Evolutionary conservation across 441 rosid genomes (phyloP), one percentile per base, ranked within the genome.

Genomic region (Arabidopsis hybrid): DNA sequence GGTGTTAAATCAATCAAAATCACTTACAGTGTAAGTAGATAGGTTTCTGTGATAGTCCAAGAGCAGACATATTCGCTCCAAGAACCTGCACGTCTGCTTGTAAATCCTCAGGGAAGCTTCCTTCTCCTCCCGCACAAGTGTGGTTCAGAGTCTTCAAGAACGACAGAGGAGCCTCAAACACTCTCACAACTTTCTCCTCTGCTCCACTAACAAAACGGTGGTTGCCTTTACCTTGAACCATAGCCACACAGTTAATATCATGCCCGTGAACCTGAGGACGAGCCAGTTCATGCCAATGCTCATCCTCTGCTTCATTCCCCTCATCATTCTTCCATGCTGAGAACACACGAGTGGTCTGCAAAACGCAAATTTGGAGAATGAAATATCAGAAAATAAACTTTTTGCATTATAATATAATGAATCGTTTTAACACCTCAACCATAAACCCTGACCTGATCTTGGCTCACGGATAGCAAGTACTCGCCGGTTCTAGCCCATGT

Each of bases 181-280:
- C 97, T 83, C 98, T 84, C 42, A 87, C 88, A 78, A 95, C 99
- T 85, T 92, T 95, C 88, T 95, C 98, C 65, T 92, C 99, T 49
- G 99, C 97, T 67, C 99, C 99, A 79, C 98, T 78, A 21, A 95
- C 86, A 85, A 89, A 95, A 56, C 91, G 92, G 82, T 91, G 92
- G 82, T 92, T 92, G 39, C 96, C 96, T 77, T 86, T 85, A 63
- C 96, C 99, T 80, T 78, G 92, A 65, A 95, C 86, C 73, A 92
- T 85, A 74, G 90, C 78, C 57, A 85, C 91, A 80, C 96, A 92
- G 42, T 91, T 92, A 45, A 95, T 88, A 75, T 92, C 98, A 65
- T 95, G 99, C 21, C 99, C 99, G 79, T 95, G 99, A 82, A 95
- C 85, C 85, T 95, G 99, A 74, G 99, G 99, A 39, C 97, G 91